These are phyloP conservation scores for Fusarium decemcellulare DNA, from an alignment of 2,329 filamentous ascomycete species.

Conservation along the genomic window DNA sequence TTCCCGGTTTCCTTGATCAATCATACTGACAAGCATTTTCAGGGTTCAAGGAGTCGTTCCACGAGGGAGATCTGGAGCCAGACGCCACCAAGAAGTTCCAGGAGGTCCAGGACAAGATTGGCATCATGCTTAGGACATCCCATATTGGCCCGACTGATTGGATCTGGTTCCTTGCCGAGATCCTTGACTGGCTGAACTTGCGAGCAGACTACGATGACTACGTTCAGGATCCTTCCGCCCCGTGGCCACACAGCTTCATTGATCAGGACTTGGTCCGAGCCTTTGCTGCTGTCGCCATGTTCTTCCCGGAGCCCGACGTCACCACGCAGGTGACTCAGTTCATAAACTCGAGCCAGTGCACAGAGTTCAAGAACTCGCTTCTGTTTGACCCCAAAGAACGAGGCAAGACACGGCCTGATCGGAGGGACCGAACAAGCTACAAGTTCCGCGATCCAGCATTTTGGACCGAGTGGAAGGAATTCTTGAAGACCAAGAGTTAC, in stretches of 20 bases:
- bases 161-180: constrained; percentile 42
- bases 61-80: constrained; percentile 46
- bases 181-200: constrained; percentile 43
- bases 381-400: constrained; percentile 42
- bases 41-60: constrained; percentile 48
- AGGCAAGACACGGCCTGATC: constrained; percentile 38
- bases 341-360: constrained; percentile 31
- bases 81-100: constrained; percentile 36
- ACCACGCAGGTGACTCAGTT: constrained; percentile 35
- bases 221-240: constrained; percentile 20
- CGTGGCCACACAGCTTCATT: constrained; percentile 47
- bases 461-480: constrained; percentile 42
- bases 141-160: constrained; percentile 38
- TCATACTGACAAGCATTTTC: accelerated
- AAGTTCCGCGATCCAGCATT: constrained; percentile 40
- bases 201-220: constrained; percentile 37
- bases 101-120: constrained; percentile 36
- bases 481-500: constrained; percentile 21
- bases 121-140: constrained; percentile 23
- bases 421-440: constrained; percentile 42
- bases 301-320: constrained; percentile 37
- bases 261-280: constrained; percentile 44
- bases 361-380: constrained; percentile 30
- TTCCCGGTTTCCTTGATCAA: neutral
- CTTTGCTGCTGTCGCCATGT: constrained; percentile 45